Percentiles rank a stretch among this genome's conserved stretches.
Conservation (phyloP, 352 stramenopile genomes). For the Phytopythium litorale region DNA sequence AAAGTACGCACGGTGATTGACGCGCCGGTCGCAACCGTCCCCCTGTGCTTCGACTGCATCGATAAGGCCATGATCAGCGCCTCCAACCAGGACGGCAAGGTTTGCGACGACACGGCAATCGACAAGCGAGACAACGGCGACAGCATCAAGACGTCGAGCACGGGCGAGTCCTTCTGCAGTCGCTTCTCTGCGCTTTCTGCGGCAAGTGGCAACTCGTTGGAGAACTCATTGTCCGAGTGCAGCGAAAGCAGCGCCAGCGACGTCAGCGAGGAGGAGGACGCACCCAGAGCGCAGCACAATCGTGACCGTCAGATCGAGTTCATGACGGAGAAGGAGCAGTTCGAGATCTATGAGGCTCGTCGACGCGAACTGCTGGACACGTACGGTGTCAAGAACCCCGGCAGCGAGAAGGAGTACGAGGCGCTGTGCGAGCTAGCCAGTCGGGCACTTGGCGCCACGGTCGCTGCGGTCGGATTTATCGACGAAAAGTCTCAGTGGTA, state of each 20-base stretch:
- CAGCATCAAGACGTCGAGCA: conserved; percentile 31
- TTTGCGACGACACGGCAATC: conserved; percentile 8
- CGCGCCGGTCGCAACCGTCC: conserved; percentile 25
- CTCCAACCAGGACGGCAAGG: not conserved
- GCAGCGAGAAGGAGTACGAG: conserved; percentile 57
- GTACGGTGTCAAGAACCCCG: conserved; percentile 42
- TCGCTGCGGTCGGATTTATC: conserved; percentile 71
- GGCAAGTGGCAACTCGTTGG: conserved; percentile 17
- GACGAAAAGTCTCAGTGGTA: conserved; percentile 62
- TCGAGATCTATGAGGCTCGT: conserved; percentile 44
- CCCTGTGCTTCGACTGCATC: conserved; percentile 79
- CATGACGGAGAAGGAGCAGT: conserved; percentile 34
- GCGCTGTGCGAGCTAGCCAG: conserved; percentile 68
- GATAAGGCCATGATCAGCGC: conserved; percentile 54
- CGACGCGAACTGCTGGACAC: conserved; percentile 35
- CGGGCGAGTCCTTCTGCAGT: conserved; percentile 30
- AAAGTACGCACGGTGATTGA: conserved; percentile 23
- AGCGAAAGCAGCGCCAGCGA: conserved; percentile 28
- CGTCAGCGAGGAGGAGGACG: conserved; percentile 19
- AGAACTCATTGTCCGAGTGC: conserved; percentile 23
- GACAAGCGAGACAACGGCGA: conserved; percentile 17
- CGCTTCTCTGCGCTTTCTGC: conserved; percentile 39
- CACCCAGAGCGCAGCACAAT: conserved; percentile 10
- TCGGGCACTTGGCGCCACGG: conserved; percentile 48
- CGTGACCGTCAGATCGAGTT: conserved; percentile 31